phyloP scores from a whole-genome alignment of 176 grass and related monocot species.

The Rhynchospora pubera region DNA sequence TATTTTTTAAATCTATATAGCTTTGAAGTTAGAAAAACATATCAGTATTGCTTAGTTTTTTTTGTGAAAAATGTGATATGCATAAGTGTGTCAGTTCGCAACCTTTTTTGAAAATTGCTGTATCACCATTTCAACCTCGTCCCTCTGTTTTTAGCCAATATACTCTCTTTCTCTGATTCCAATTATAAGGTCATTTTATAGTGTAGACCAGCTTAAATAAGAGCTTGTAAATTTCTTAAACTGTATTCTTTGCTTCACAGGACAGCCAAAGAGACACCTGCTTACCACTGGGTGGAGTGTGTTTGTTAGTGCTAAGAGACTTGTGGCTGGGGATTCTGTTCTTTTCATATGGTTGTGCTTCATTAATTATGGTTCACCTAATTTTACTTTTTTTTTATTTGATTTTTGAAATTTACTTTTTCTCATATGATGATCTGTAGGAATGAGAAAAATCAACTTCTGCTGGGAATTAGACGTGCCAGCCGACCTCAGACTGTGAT shows the following conservation, averaged over 20 bases:
- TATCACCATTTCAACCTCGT: too few species aligned
- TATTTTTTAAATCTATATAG: too few species aligned
- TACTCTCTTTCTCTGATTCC: background rate
- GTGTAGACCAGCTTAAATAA: background rate
- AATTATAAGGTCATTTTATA: background rate
- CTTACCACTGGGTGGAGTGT: constrained; percentile 98
- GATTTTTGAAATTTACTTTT: constrained; percentile 16
- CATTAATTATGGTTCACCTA: constrained; percentile 1
- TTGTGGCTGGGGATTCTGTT: constrained; percentile 92
- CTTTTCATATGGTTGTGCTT: constrained; percentile 87
- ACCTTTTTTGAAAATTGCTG: too few species aligned
- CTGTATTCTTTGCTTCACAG: constrained; percentile 28
- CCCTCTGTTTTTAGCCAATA: background rate
- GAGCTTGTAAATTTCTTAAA: background rate
- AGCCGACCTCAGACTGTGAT: constrained; percentile 78
- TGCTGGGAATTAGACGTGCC: constrained; percentile 82
- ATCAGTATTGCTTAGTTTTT: too few species aligned
- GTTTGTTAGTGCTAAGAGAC: constrained; percentile 95
- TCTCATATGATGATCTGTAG: constrained; percentile 27
- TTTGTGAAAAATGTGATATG: too few species aligned
- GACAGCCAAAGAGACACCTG: constrained; percentile 93
- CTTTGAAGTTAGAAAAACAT: too few species aligned
- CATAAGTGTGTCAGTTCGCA: too few species aligned
- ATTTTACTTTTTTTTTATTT: background rate
- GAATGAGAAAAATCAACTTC: constrained; percentile 99